These are phyloP conservation scores for Trypanosomatidae sp. DNA, from an alignment of 208 protist genomes.

Conservation along the genomic window DNA sequence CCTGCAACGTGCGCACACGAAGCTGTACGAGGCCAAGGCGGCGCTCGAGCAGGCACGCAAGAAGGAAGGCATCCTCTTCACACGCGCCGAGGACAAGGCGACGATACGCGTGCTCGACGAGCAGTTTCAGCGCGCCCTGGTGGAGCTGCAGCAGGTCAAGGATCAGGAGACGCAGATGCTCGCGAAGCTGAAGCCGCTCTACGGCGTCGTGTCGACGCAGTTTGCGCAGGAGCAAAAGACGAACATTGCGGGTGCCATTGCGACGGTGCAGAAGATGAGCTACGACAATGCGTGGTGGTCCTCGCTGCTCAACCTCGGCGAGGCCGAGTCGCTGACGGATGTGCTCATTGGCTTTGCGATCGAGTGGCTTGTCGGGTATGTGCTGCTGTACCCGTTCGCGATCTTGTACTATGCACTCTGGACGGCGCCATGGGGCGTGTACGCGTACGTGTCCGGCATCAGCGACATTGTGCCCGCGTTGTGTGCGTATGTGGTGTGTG, in stretches of 20 bases:
- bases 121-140: constrained; percentile 23
- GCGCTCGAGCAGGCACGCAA: constrained; percentile 29
- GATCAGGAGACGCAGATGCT: constrained; percentile 56
- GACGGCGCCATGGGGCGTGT: constrained; percentile 61
- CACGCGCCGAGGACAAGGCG: constrained; percentile 29
- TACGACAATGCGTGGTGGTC: constrained; percentile 82
- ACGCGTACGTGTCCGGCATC: constrained; percentile 50
- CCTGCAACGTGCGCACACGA: constrained; percentile 13
- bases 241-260: constrained; percentile 36
- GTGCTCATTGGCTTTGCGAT: constrained; percentile 67
- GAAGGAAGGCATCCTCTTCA: constrained; percentile 60
- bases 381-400: constrained; percentile 75
- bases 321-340: constrained; percentile 64
- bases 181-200: constrained; percentile 72
- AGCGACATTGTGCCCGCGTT: constrained; percentile 38
- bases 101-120: constrained; percentile 67
- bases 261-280: constrained; percentile 35
- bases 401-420: constrained; percentile 74
- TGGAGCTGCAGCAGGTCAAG: constrained; percentile 31
- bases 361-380: constrained; percentile 65
- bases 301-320: constrained; percentile 43
- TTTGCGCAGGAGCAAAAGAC: constrained; percentile 70
- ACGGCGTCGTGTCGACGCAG: constrained; percentile 60
- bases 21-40: constrained; percentile 20
- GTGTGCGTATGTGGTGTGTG: constrained; percentile 35